phyloP scores from a whole-genome alignment of 2,329 filamentous ascomycete species.

The Epichloe coenophiala region DNA sequence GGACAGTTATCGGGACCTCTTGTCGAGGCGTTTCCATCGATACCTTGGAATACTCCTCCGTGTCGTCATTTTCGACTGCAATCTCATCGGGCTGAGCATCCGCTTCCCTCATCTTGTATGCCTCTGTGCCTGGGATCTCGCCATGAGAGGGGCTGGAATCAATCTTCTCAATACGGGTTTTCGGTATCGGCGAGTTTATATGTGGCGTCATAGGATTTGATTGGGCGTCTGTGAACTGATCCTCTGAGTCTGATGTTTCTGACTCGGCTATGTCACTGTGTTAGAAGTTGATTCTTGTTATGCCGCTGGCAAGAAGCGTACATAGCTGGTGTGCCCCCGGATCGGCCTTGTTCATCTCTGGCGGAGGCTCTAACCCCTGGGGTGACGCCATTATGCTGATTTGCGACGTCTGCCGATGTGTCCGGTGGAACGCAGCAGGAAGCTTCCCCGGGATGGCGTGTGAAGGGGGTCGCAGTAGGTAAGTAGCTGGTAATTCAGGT shows the following conservation, averaged over 20 bases:
- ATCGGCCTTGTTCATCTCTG: conserved; percentile 27
- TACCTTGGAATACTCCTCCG: conserved; percentile 11
- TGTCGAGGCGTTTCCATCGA: conserved; percentile 9
- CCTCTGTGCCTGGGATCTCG: conserved; percentile 47
- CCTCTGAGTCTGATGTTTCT: conserved; percentile 47
- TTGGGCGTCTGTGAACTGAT: conserved; percentile 56
- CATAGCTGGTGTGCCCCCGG: conserved; percentile 48
- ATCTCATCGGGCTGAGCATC: conserved; percentile 50
- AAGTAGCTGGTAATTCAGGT: neutral
- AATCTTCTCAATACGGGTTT: conserved; percentile 44
- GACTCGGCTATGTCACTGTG: conserved; percentile 21
- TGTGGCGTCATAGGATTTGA: conserved; percentile 33
- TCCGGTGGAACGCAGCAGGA: neutral
- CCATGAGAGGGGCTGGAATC: conserved; percentile 39
- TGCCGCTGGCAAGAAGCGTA: conserved; percentile 15
- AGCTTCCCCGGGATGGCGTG: neutral
- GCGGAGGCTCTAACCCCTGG: conserved; percentile 19
- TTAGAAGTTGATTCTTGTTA: conserved; percentile 11
- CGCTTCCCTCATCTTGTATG: conserved; percentile 39
- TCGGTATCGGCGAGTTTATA: conserved; percentile 39
- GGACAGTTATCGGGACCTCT: conserved; percentile 28
- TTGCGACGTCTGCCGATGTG: neutral
- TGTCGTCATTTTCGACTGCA: conserved; percentile 27
- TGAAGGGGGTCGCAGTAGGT: too few species aligned
- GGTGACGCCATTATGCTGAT: conserved; percentile 15